Base-by-base conservation (phyloP, 495 filamentous ascomycete species). In the Bryoglossum gracile region DNA sequence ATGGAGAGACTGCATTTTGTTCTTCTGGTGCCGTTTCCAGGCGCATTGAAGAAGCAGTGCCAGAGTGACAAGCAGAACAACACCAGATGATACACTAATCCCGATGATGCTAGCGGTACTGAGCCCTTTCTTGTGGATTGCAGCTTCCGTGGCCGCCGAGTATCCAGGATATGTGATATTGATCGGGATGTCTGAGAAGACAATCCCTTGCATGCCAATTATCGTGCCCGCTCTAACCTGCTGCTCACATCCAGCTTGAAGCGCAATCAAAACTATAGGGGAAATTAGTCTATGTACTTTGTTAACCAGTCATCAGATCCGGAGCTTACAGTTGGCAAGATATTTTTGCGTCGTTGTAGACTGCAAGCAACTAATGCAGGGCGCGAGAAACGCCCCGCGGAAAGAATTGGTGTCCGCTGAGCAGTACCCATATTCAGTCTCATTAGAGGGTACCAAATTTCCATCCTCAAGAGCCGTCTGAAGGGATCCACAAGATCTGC, bases 231-330 rank as follows among this genome's bases (percentile, higher is more conserved):
- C 50, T 2, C 48, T 50, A 13, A 71, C 69, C 24, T 55, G 60
- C 24, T 76, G 65, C 26, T 58, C 51, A 51, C 74, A 78, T 17
- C 66, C 71, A 5, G 71, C 71, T 35, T 74, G 59, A 9, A 78
- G 56, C 19, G 74, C 62, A 22, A 59, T 63, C 43, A 78, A 46
- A 51, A 59, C 66, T 68, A 46, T 5, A 23, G 17, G 13, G n/a
- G 37, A 24, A 9, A 14, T 18, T 3, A 36, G 25, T 18, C 16
- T 16, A 8, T 11, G 35, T 5, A 1, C 9, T 17, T 13, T 38
- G 35, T 6, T 3, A 19, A 38, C 8, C 11, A 25, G 19, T 10
- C 6, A 42, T n/a, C n/a, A 42, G 38, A 2, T 23, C 2, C 6
- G 13, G 14, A 11, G 36, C 46, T 6, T 47, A 54, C 51, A 54